Evolutionary conservation across 2,329 filamentous ascomycete genomes (phyloP).

Genomic region (Penicillium polonicum): DNA sequence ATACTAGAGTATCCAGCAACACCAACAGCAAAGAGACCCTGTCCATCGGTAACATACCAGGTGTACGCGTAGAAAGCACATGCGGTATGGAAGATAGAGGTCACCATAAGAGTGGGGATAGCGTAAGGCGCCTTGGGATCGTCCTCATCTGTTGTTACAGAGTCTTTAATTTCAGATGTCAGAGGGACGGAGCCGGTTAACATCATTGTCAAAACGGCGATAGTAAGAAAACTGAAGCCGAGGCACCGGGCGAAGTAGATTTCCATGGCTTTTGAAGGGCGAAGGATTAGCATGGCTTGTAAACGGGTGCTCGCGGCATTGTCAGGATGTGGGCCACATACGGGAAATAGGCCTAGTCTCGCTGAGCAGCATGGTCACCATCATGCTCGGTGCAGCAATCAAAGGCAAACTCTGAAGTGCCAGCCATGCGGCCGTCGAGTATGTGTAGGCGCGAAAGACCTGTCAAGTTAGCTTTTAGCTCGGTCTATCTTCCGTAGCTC

Average conservation of each 20-base stretch:
- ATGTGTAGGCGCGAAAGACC: slow-evolving; percentile 49
- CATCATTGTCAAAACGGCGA: slow-evolving; percentile 64
- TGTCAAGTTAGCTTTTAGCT: slow-evolving; percentile 20
- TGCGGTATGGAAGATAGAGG: slow-evolving; percentile 63
- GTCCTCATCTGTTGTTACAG: slow-evolving; percentile 44
- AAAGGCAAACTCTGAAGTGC: slow-evolving; percentile 52
- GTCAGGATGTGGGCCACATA: slow-evolving; percentile 34
- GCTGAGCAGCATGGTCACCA: slow-evolving; percentile 58
- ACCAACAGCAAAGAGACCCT: slow-evolving; percentile 61
- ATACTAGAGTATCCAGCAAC: slow-evolving; percentile 58
- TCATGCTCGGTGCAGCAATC: slow-evolving; percentile 60
- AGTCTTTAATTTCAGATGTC: slow-evolving; percentile 47
- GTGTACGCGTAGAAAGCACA: slow-evolving; percentile 68
- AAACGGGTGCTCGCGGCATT: background rate
- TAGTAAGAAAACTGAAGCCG: slow-evolving; percentile 64
- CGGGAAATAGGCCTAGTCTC: slow-evolving; percentile 56
- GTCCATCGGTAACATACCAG: slow-evolving; percentile 58
- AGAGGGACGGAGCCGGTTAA: slow-evolving; percentile 71
- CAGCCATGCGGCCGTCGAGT: slow-evolving; percentile 47
- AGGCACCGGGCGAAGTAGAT: slow-evolving; percentile 71
- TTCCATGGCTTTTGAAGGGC: slow-evolving; percentile 56
- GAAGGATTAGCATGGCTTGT: slow-evolving; percentile 12
- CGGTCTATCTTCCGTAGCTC: slow-evolving; percentile 6
- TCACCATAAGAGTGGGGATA: slow-evolving; percentile 64
- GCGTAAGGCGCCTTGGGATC: slow-evolving; percentile 62